Evolutionary conservation across 1,284 basidiomycete species (phyloP), one percentile per base, ranked within the genome.

Genomic region (Wallemia ichthyophaga): DNA sequence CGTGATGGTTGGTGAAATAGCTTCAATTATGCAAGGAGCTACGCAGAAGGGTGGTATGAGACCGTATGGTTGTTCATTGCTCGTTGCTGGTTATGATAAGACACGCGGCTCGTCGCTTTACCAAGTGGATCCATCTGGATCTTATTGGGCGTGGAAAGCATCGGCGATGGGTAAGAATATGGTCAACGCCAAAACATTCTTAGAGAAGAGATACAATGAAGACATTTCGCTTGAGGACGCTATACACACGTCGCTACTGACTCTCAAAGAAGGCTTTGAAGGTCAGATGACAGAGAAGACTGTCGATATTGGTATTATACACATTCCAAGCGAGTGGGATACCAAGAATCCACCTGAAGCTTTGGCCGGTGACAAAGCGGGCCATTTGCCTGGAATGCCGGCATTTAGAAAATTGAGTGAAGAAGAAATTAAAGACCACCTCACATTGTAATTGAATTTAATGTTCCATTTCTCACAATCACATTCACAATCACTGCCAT

Each of bases 211-310:
- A 85, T 99, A 98, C 74, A 95, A 95, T 73, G 92, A 98, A 72
- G 94, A 98, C 67, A 92, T 99, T 67, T 94, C 89, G 64, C 74
- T 98, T 60, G 94, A 98, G 72, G 94, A 99, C 69, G 94, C 94
- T 24, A 98, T 98, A 65, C 94, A 98, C 72, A 98, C 94, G 7
- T 92, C 94, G n/a, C 78, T 99, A 37, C 73, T 99, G 63, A 99
- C 94, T 23, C 75, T 98, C 63, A 98, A 99, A 72, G 94, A 98
- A 73, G 92, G 92, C 9, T 96, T 96, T 66, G 94, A 99, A 71
- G 94, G 94, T 15, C 85, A 96, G 69, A 96, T 99, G 91, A 96
- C 92, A 23, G 92, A 96, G 73, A 92, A 96, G 75, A 99, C 94
- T 31, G 94, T 99, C 67, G 94, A 99, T 72, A 91, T 99, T 61